A percentile compares a stretch with the other conserved stretches of the same genome.
phyloP scores from a whole-genome alignment of 2,329 filamentous ascomycete genomes.

The Fusarium secorum region DNA sequence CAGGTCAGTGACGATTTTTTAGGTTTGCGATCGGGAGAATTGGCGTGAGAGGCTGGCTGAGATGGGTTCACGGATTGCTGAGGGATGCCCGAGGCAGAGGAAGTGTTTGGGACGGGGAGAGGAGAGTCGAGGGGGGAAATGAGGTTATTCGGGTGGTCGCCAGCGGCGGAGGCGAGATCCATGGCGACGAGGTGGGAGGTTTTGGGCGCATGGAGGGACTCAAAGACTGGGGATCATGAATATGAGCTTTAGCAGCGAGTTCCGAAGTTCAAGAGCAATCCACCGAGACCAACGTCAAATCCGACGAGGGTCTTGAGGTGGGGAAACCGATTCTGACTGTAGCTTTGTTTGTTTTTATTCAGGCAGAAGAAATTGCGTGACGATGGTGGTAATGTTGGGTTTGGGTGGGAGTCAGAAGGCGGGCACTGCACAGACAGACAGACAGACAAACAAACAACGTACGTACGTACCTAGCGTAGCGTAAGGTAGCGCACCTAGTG shows the following conservation, averaged over 20 bases:
- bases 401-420: slow-evolving; percentile 18
- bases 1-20: slow-evolving; percentile 60
- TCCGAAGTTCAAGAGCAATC: slow-evolving; percentile 24
- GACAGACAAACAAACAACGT: neutral
- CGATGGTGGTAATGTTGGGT: slow-evolving; percentile 22
- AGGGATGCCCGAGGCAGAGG: slow-evolving; percentile 15
- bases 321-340: neutral
- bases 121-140: slow-evolving; percentile 40
- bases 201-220: slow-evolving; percentile 39
- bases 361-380: slow-evolving; percentile 7
- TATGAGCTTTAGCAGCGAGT: slow-evolving; percentile 21
- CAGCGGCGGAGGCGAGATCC: slow-evolving; percentile 41
- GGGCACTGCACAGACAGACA: neutral
- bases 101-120: slow-evolving; percentile 10
- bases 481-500: neutral
- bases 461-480: neutral
- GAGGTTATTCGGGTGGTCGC: slow-evolving; percentile 43
- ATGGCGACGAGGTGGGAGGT: slow-evolving; percentile 37
- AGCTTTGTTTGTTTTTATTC: slow-evolving; percentile 2
- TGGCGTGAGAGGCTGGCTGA: slow-evolving; percentile 37
- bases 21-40: slow-evolving; percentile 47
- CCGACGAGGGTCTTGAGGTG: slow-evolving; percentile 26
- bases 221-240: slow-evolving; percentile 25
- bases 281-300: slow-evolving; percentile 27
- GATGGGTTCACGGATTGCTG: slow-evolving; percentile 28